Evolutionary conservation across 441 rosid genomes (phyloP).

Genomic region (Erodium texanum): DNA sequence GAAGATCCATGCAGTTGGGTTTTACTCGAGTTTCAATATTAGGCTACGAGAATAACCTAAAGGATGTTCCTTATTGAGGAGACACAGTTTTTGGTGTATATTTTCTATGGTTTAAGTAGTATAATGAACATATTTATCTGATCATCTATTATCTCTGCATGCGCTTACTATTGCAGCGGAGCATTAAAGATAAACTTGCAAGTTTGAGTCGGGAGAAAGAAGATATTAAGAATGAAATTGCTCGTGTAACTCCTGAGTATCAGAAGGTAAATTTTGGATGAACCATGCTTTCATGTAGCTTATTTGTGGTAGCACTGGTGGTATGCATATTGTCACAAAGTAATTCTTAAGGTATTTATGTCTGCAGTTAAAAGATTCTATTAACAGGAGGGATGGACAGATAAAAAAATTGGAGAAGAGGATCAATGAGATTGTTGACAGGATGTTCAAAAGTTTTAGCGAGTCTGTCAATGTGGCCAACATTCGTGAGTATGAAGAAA

Average conservation of each 20-base stretch:
- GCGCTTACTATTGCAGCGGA: slow-evolving; percentile 43
- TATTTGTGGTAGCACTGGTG: slow-evolving; percentile 11
- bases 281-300: slow-evolving; percentile 5
- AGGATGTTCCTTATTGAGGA: background rate
- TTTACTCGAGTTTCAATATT: background rate
- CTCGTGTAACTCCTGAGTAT: slow-evolving; percentile 56
- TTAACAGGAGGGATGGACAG: slow-evolving; percentile 53
- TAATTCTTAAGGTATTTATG: slow-evolving; percentile 19
- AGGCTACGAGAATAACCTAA: background rate
- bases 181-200: slow-evolving; percentile 78
- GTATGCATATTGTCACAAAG: background rate
- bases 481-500: slow-evolving; percentile 97
- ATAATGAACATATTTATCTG: background rate
- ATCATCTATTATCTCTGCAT: background rate
- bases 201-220: slow-evolving; percentile 70
- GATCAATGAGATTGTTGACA: slow-evolving; percentile 86
- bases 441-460: slow-evolving; percentile 74
- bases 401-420: slow-evolving; percentile 76
- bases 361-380: slow-evolving; percentile 44
- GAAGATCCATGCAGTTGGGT: slow-evolving; percentile 1
- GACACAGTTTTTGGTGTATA: background rate
- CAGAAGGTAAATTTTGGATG: slow-evolving; percentile 44
- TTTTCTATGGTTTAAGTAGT: background rate
- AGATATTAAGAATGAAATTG: slow-evolving; percentile 59
- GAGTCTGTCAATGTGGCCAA: slow-evolving; percentile 75